Evolutionary conservation across 2,329 filamentous ascomycete species (phyloP).

Genomic region (Tolypocladium inflatum): DNA sequence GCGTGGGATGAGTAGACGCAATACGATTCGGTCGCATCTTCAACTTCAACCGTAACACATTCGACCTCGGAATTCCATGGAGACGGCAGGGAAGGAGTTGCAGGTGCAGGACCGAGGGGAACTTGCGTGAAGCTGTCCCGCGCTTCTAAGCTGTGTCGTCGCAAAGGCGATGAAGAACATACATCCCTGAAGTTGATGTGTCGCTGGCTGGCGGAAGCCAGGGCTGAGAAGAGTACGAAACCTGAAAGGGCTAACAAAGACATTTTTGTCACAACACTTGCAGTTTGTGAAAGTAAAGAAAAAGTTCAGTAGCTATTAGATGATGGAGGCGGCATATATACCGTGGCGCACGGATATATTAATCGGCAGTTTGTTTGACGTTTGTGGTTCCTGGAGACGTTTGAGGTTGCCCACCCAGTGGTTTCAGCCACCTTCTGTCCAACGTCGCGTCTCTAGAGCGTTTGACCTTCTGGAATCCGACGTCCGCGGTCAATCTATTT

Average conservation of each 20-base stretch:
- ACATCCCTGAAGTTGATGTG: neutral
- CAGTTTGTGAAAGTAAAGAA: neutral
- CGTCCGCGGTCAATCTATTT: neutral
- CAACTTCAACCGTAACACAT: neutral
- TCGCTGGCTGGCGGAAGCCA: neutral
- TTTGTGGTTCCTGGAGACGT: neutral
- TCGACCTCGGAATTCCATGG: neutral
- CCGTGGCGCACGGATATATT: neutral
- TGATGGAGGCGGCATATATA: neutral
- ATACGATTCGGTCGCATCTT: neutral
- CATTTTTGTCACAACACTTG: neutral
- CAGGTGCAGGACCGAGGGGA: neutral
- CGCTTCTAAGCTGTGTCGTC: neutral
- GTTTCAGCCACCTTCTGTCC: neutral
- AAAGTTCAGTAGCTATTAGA: too few species aligned
- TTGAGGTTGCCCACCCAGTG: neutral
- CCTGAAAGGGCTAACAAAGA: neutral
- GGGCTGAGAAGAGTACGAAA: neutral
- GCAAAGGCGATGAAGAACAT: neutral
- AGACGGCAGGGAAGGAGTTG: neutral
- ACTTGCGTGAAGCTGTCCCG: neutral
- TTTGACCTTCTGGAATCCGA: neutral
- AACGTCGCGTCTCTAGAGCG: neutral
- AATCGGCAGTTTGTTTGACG: neutral
- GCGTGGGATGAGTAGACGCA: constrained; percentile 25